Base-by-base conservation (phyloP, 805 yeast genomes). In the Wickerhamomyces chambardii region DNA sequence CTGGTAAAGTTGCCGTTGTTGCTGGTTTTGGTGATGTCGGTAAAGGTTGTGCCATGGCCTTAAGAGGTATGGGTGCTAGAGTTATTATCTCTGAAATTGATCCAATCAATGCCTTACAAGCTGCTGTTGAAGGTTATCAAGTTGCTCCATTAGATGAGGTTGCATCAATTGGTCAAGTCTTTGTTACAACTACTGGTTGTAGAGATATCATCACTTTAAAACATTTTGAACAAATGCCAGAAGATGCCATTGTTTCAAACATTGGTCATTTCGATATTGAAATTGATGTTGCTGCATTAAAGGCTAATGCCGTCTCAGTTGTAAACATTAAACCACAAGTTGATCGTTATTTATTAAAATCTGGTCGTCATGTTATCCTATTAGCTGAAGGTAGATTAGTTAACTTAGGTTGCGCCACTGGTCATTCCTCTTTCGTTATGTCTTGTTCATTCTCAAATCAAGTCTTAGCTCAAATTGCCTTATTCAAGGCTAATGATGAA, bases 1-100 rank as follows among this genome's bases (percentile, higher is more conserved):
- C 97, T 51, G 98, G 98, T 73, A 90, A 90, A 75, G 92, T 85
- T 60, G 95, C 97, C 44, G 94, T 90, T 55, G 97, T 90, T 56
- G 97, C 96, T 44, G 98, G 98, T 70, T 90, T 80, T 75, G 98
- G 98, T 78, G 98, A 90, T 64, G 98, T 90, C 61, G 98, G 98
- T 74, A 90, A 90, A 75, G 98, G 98, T 67, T 90, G 98, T 78
- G 97, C 96, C 64, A 83, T 87, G 85, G 95, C 98, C 49, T 78
- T 92, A 58, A 82, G 85, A 71, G 89, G 94, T 62, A 89, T 90
- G 97, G 98, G 98, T 74, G 96, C 98, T 50, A 84, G 96, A 68
- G 98, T 90, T 55, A 76, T 92, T 50, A 87, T 90, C 58, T 83
- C 97, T 52, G 98, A 90, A 75, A 73, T 90, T 58, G 98, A 90